Evolutionary conservation across 495 filamentous ascomycete species (phyloP).

Genomic region (Neurospora sp.): DNA sequence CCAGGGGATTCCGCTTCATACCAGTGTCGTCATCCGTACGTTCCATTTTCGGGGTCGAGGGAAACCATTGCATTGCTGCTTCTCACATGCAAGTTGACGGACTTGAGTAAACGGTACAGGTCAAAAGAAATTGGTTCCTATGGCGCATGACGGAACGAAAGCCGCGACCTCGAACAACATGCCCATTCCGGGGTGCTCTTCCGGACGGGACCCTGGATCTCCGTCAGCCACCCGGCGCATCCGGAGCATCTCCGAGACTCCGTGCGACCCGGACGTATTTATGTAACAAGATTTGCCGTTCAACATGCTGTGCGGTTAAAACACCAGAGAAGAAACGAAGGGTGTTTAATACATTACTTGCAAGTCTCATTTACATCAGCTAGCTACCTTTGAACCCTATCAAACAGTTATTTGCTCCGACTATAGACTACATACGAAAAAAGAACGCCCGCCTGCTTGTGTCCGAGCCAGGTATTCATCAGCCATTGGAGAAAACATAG

Average conservation of each 20-base stretch:
- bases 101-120: neutral
- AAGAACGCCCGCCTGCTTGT: neutral
- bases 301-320: neutral
- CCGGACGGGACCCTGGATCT: neutral
- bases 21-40: neutral
- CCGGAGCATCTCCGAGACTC: neutral
- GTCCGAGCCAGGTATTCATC: neutral
- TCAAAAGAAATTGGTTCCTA: neutral
- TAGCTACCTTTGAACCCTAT: neutral
- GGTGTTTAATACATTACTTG: neutral
- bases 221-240: neutral
- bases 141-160: neutral
- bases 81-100: neutral
- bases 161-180: neutral
- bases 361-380: neutral
- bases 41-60: no score
- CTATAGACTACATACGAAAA: neutral
- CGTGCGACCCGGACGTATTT: neutral
- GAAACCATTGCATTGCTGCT: no score
- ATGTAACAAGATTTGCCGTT: neutral
- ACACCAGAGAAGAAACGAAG: neutral
- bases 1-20: neutral
- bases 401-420: neutral
- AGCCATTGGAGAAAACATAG: neutral
- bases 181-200: neutral